Percentiles rank a stretch among this genome's conserved stretches.
Conservation (phyloP, 805 yeast species). For the Candida multigemmis region DNA sequence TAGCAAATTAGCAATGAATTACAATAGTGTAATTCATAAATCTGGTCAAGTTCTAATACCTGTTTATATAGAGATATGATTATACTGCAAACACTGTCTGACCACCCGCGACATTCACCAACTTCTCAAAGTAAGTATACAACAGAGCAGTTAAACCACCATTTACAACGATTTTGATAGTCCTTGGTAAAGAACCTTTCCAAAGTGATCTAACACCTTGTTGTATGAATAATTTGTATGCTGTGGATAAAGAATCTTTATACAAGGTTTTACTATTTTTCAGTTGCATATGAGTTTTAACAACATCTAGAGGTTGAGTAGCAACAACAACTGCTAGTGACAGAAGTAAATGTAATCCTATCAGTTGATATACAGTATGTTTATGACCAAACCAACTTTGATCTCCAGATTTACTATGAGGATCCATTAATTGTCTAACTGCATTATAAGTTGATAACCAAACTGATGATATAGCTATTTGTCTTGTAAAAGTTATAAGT, state of each 20-base stretch:
- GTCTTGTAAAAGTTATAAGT: constrained; percentile 73
- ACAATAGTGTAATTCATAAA: constrained; percentile 48
- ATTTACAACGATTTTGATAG: constrained; percentile 28
- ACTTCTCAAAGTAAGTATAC: constrained; percentile 24
- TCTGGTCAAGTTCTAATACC: constrained; percentile 43
- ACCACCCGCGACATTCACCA: constrained; percentile 19
- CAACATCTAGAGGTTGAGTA: constrained; percentile 85
- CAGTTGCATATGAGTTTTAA: constrained; percentile 82
- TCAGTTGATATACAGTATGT: constrained; percentile 25
- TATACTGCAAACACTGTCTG: constrained; percentile 16
- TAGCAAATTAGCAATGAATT: constrained; percentile 44
- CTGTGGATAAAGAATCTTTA: constrained; percentile 49
- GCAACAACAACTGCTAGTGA: constrained; percentile 64
- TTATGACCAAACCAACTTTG: constrained; percentile 38
- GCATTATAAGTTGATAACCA: constrained; percentile 79
- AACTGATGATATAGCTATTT: constrained; percentile 67
- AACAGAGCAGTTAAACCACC: constrained; percentile 34
- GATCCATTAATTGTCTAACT: constrained; percentile 61
- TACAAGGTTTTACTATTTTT: constrained; percentile 52
- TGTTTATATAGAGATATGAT: constrained; percentile 28
- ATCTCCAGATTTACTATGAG: constrained; percentile 26
- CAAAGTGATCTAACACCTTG: constrained; percentile 24
- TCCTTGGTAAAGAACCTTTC: constrained; percentile 30
- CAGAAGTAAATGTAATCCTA: constrained; percentile 51
- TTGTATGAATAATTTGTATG: constrained; percentile 19